Evolutionary conservation across 2,329 filamentous ascomycete genomes (phyloP), one percentile per base, ranked within the genome.

Genomic region (Colletotrichum scovillei): DNA sequence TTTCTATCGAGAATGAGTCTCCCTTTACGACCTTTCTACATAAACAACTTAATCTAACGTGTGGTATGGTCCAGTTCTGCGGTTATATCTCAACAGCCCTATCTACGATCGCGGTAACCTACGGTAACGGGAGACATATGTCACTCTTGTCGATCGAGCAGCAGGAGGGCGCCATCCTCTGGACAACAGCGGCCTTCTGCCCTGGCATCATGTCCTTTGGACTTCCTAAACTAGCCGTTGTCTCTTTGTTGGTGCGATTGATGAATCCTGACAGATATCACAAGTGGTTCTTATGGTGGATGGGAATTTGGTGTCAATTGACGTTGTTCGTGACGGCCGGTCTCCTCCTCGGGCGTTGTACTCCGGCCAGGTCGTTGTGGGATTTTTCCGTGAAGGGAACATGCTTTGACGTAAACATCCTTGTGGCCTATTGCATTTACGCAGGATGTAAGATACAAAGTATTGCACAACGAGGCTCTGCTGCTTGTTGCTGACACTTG

Each of bases 261-360:
- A 75, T 85, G 56, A 83, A 83, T 73, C 84, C 84, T 0, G 76
- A 78, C 28, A 74, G 68, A 19, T 32, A 60, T 8, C 84, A 86
- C 68, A 73, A 63, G n/a, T 75, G 77, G 6, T 76, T 85, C 59
- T 77, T 86, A 19, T 86, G 84, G 83, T 30, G 59, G 0, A 62
- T 87, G n/a, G 80, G 79, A 0, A 75, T 76, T 4, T 49, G 78
- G 11, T 81, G 80, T 22, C 75, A 81, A 16, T 35, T 81, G 22
- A 78, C 80, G 1, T 76, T 84, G 7, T 71, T 81, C 0, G 78
- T 79, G 5, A 84, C 81, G 32, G 80, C 86, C 24, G 74, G 84
- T 9, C 79, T 87, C 6, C 74, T 86, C 1, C 83, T 86, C 38
- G 83, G 81, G 1, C 84, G 84, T 72, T 88, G 86, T 75, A 77